These are phyloP conservation scores for Aspergillus ellipticus DNA, from an alignment of 495 filamentous ascomycete genomes.

Conservation along the genomic window DNA sequence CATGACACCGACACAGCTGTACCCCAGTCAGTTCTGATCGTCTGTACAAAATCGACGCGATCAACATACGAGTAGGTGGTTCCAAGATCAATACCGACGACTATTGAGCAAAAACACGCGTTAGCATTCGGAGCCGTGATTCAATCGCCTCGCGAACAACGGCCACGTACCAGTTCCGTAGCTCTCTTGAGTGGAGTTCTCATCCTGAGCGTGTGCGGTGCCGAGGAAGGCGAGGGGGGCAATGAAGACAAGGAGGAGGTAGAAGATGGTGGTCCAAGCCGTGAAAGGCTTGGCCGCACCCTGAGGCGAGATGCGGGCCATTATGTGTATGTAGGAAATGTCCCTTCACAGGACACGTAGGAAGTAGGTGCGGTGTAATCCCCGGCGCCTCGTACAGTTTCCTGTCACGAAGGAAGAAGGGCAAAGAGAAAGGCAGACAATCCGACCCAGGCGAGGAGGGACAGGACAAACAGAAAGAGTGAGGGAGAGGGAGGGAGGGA, in stretches of 20 bases:
- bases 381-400: not conserved
- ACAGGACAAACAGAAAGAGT: conserved; percentile 20
- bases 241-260: conserved; percentile 79
- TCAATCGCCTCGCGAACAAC: too few species aligned
- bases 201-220: conserved; percentile 70
- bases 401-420: conserved; percentile 4
- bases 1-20: conserved; percentile 93
- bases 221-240: conserved; percentile 70
- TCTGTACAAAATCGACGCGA: not conserved
- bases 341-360: conserved; percentile 12
- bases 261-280: conserved; percentile 72
- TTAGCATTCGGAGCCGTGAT: too few species aligned
- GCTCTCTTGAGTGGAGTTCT: conserved; percentile 58
- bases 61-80: conserved; percentile 82
- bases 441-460: conserved; percentile 11
- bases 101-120: conserved; percentile 27
- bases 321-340: conserved; percentile 23
- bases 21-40: conserved; percentile 7
- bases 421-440: conserved; percentile 10
- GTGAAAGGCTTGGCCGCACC: conserved; percentile 49
- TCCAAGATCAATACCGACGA: conserved; percentile 98
- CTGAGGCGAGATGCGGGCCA: conserved; percentile 45
- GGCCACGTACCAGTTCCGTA: conserved; percentile 62
- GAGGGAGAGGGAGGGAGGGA: conserved; percentile 2
- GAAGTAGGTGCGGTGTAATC: not conserved